Evolutionary conservation across 306 rosid species (phyloP), one percentile per base, ranked within the genome.

Genomic region (Sicyos edulis): DNA sequence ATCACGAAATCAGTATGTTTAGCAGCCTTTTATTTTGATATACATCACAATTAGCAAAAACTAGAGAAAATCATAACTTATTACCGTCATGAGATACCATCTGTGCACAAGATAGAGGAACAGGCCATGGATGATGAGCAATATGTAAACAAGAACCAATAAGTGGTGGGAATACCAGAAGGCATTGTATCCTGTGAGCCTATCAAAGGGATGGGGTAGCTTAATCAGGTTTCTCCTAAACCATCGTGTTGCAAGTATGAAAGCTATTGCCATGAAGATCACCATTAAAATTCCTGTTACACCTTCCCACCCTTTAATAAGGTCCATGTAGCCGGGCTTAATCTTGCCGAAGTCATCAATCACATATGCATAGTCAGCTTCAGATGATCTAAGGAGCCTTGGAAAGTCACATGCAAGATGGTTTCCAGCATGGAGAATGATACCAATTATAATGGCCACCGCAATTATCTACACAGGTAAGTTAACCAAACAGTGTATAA

Each of bases 81-180:
- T 69, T 91, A 95, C 99, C 96, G 96, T 95, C 83, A 85, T 56
- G 12, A 47, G 80, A 84, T 87, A 80, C 96, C 97, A 89, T 62
- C 22, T 76, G 85, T 79, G 84, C 79, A 82, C 96, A 42, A 95
- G 86, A 78, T 87, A 95, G 79, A 91, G 88, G 55, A 77, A 80
- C 71, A 45, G 45, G 47, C 99, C 99, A 61, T 95, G 99, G 82
- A 89, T 9, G 78, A 95, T 53, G 78, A 95, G 96, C 82, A 95
- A 81, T 79, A 76, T 77, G 63, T 95, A 95, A 74, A 95, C 99
- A 69, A 95, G 73, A 85, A 95, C 88, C 80, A 95, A 91, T 19
- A 91, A 88, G 83, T 95, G 99, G 83, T 95, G 99, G 32, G 99
- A 95, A 86, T 95, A 95, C 97, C 99, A 95, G 79, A 95, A 95